A percentile compares a stretch with the other conserved stretches of the same genome.
Evolutionary conservation across 257 asterid genomes (phyloP).

Genomic region (Hygrophila difformis): DNA sequence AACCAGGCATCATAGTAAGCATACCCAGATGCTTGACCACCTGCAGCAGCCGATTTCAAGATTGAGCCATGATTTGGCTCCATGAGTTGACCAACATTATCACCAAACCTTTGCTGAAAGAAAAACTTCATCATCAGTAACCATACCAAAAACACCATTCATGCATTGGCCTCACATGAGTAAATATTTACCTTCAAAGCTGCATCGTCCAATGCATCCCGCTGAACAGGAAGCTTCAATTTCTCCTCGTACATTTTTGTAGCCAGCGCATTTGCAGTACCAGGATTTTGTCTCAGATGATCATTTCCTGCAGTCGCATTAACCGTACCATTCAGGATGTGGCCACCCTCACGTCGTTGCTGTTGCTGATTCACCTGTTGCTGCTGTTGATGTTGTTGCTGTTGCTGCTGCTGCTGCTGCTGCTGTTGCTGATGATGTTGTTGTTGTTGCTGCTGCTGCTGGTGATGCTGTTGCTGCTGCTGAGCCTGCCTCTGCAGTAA

Average conservation of each 20-base stretch:
- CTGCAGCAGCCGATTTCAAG: conserved; percentile 74
- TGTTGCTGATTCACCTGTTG: conserved; percentile 49
- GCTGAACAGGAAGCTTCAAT: conserved; percentile 64
- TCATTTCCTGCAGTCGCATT: conserved; percentile 87
- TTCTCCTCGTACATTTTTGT: conserved; percentile 93
- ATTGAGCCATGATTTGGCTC: conserved; percentile 84
- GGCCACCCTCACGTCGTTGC: conserved; percentile 70
- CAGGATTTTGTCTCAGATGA: conserved; percentile 76
- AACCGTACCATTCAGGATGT: conserved; percentile 61
- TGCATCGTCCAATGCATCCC: conserved; percentile 90
- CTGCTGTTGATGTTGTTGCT: conserved; percentile 71
- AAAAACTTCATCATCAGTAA: conserved; percentile 16
- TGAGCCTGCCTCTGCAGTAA: conserved; percentile 44
- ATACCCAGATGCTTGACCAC: conserved; percentile 90
- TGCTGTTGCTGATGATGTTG: conserved; percentile 36
- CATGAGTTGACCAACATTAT: conserved; percentile 67
- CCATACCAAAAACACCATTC: neutral
- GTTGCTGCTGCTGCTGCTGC: conserved; percentile 60
- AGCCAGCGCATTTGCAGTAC: conserved; percentile 78
- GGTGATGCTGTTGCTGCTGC: conserved; percentile 59
- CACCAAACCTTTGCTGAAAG: conserved; percentile 86
- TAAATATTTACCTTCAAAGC: conserved; percentile 61
- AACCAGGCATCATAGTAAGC: conserved; percentile 7
- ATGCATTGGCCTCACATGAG: conserved; percentile 3
- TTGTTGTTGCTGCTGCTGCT: conserved; percentile 49